Conservation (phyloP, 441 rosid genomes). For the Pelargonium fulgidum region DNA sequence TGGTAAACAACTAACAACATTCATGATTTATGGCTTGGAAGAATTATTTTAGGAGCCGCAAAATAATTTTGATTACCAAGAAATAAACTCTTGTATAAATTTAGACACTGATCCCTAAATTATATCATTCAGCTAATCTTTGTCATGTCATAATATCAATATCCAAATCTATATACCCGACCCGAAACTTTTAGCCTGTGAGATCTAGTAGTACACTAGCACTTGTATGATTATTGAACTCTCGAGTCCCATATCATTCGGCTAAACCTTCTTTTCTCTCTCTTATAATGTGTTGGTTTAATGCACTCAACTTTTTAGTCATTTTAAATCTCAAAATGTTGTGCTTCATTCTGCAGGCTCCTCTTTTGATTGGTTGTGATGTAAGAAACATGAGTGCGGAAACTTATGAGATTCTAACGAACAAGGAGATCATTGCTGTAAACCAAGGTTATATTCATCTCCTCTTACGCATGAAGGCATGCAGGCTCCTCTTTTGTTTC, state of each 20-base stretch:
- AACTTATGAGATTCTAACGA: slow-evolving; percentile 61
- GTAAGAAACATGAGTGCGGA: slow-evolving; percentile 77
- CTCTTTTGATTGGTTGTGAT: slow-evolving; percentile 88
- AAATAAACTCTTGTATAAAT: too few relatives aligned
- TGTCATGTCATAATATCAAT: neutral
- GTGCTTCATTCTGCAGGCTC: slow-evolving; percentile 49
- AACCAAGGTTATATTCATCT: slow-evolving; percentile 60
- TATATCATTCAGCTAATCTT: neutral
- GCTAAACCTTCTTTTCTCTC: neutral
- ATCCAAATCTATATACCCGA: neutral
- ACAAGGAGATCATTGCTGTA: slow-evolving; percentile 74
- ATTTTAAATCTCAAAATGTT: neutral
- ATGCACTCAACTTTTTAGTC: neutral
- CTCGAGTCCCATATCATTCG: neutral
- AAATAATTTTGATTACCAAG: too few relatives aligned
- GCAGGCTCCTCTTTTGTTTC: neutral
- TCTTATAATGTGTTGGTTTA: slow-evolving; percentile 2
- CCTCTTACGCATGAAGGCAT: neutral
- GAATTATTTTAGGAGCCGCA: too few relatives aligned
- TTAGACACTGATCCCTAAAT: neutral
- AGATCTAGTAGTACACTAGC: neutral
- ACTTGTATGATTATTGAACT: neutral
- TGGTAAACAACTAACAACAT: too few relatives aligned
- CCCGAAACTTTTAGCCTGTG: neutral
- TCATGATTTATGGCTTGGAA: too few relatives aligned